phyloP scores from a whole-genome alignment of 257 asterid genomes.

The Ajuga chamaepitys region DNA sequence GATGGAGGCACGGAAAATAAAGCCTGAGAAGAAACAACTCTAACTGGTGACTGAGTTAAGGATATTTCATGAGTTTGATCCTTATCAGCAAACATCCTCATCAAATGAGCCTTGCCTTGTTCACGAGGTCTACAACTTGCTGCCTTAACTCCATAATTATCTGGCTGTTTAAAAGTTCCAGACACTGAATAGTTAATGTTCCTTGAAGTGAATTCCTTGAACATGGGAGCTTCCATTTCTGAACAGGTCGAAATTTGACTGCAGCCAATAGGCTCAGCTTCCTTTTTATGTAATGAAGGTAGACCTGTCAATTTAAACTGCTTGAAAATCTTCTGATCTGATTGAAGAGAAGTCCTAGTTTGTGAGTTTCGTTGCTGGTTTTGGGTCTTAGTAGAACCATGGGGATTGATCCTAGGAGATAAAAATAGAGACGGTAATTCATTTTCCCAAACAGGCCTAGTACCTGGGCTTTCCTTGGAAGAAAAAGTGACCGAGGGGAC shows the following conservation, averaged over 20 bases:
- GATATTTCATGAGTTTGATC: conserved; percentile 43
- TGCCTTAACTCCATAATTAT: not conserved
- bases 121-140: conserved; percentile 25
- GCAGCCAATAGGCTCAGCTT: conserved; percentile 21
- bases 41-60: conserved; percentile 18
- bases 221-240: conserved; percentile 34
- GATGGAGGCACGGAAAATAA: conserved; percentile 24
- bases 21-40: conserved; percentile 20
- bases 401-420: conserved; percentile 14
- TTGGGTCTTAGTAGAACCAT: conserved; percentile 19
- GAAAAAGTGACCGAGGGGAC: conserved; percentile 14
- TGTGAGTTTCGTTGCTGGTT: conserved; percentile 38
- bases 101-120: conserved; percentile 43
- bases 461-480: conserved; percentile 18
- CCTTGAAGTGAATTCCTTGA: conserved; percentile 30
- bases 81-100: conserved; percentile 50
- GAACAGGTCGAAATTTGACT: conserved; percentile 26
- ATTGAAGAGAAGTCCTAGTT: conserved; percentile 31
- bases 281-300: conserved; percentile 29
- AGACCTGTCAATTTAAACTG: conserved; percentile 44
- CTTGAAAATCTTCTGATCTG: conserved; percentile 34
- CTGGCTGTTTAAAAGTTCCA: not conserved
- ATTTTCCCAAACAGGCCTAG: conserved; percentile 22
- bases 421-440: conserved; percentile 20
- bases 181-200: conserved; percentile 30